Conservation (phyloP, 2,329 filamentous ascomycete species). For the Dactylonectria estremocensis region DNA sequence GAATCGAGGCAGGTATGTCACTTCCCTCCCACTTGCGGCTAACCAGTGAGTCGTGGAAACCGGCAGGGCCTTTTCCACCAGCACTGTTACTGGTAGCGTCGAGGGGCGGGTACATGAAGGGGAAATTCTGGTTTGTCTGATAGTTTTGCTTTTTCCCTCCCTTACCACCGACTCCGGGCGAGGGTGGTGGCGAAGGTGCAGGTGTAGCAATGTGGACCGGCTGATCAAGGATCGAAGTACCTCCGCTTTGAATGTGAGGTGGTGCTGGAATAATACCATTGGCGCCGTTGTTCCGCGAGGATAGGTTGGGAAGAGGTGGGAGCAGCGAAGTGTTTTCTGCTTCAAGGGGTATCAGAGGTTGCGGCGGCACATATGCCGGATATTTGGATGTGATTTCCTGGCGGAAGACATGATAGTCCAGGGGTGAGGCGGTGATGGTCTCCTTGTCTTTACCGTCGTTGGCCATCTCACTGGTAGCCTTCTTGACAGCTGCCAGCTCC, state of each 20-base stretch:
- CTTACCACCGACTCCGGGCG: slow-evolving; percentile 88
- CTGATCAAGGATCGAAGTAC: slow-evolving; percentile 90
- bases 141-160: slow-evolving; percentile 99
- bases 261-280: slow-evolving; percentile 74
- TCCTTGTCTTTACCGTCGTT: slow-evolving; percentile 76
- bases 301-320: slow-evolving; percentile 85
- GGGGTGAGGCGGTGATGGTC: slow-evolving; percentile 91
- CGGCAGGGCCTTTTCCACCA: slow-evolving; percentile 89
- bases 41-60: slow-evolving; percentile 84
- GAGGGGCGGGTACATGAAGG: slow-evolving; percentile 95
- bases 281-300: slow-evolving; percentile 71
- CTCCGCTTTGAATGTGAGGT: slow-evolving; percentile 68
- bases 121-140: slow-evolving; percentile 98
- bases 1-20: slow-evolving; percentile 92
- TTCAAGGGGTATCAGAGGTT: slow-evolving; percentile 86
- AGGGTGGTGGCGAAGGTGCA: slow-evolving; percentile 94
- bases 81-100: slow-evolving; percentile 91
- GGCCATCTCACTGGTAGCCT: slow-evolving; percentile 74
- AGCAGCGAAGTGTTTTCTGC: slow-evolving; percentile 92
- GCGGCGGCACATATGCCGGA: slow-evolving; percentile 93
- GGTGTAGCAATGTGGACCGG: slow-evolving; percentile 99
- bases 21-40: slow-evolving; percentile 93
- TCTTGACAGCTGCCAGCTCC: slow-evolving; percentile 82
- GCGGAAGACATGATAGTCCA: slow-evolving; percentile 96
- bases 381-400: slow-evolving; percentile 99